Base-by-base conservation (phyloP, 225 moss, liverwort and hornwort species). In the Bryoerythrophyllum caledonicum region DNA sequence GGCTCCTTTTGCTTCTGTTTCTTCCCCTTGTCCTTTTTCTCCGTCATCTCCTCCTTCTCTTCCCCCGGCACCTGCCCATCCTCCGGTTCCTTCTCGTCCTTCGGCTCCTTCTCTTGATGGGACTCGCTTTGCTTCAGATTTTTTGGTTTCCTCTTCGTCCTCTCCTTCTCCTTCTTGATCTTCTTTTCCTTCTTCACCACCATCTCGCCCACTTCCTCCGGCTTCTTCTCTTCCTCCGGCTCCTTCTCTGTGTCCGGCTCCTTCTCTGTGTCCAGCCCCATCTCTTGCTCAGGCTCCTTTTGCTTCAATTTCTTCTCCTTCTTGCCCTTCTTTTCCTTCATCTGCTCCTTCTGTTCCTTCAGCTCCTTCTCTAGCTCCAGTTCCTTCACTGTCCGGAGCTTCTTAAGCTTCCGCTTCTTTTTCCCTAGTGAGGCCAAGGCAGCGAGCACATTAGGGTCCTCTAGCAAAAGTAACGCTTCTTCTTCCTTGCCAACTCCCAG, bases 401-500 rank as follows among this genome's bases (percentile, higher is more conserved):
- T 37, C 57, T 46, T 63, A 43, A 19, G 27, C 14, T 52, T 66
- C 51, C 32, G 73, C 63, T 76, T 84, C 78, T 13, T 71, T 72
- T 73, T 67, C 34, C 38, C 64, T 46, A 70, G 40, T 16, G 15
- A 30, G 49, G 30, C 44, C 37, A 26, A 30, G 2, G 23, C 16
- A 70, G 66, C 56, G 57, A 66, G 60, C 44, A 61, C 55, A 17
- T 16, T 79, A 52, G 15, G 12, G 30, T 54, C 74, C 25, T 76
- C 58, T 21, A 46, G 5, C 65, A 73, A 51, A 15, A 65, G 49
- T 37, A 54, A 55, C 57, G 34, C 6, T 46, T 73, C 61, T 20
- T 15, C 52, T 37, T 66, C 83, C 65, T 64, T 65, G 43, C 40
- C 67, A 57, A 73, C 67, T 73, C 60, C 75, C 24, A 63, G 60